Evolutionary conservation across 2,329 filamentous ascomycete genomes (phyloP), one percentile per base, ranked within the genome.

Genomic region (Diaporthe citriasiana): DNA sequence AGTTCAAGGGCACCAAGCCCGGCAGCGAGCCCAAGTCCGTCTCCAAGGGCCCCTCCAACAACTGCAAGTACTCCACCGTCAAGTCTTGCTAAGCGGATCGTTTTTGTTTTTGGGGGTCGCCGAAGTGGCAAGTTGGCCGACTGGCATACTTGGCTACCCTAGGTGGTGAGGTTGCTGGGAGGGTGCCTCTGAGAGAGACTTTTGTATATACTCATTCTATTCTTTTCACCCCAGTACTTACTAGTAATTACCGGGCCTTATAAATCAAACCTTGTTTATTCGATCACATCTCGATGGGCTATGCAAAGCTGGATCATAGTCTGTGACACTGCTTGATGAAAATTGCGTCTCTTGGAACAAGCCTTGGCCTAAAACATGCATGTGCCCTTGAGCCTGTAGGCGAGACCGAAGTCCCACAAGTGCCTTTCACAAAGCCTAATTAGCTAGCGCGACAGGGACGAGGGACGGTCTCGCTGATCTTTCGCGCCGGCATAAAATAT

Each of bases 11-110:
- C 65, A 77, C 75, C 56, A 66, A 65, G 22, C 55, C n/a, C 38
- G 74, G 73, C 30, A 70, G 74, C 25, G 76, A 77, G 74, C 76
- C 76, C 25, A 57, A 47, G 17, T 71, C 73, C 59, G 71, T 50
- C 59, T 70, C 55, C 27, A 70, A 71, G 22, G 75, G 75, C 47
- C 19, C 60, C 33, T 75, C 76, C 35, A 65, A 63, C 25, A 76
- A 66, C 63, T 66, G 63, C 63, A 66, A 51, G 63, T 66, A 66
- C 63, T n/a, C 63, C 45, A 33, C 63, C 30, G 12, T 66, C 63
- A 66, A 38, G 22, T 17, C 63, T 27, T 66, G 63, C 63, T 66
- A 66, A 38, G 42, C 45, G 22, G 5, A 22, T 50, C 10, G 10
- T 9, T 15, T 6, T 60, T 5, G 13, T 8, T 38, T 15, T 6